Evolutionary conservation across 352 stramenopile species (phyloP), one percentile per base, ranked within the genome.

Genomic region (Pythium aphanidermatum): DNA sequence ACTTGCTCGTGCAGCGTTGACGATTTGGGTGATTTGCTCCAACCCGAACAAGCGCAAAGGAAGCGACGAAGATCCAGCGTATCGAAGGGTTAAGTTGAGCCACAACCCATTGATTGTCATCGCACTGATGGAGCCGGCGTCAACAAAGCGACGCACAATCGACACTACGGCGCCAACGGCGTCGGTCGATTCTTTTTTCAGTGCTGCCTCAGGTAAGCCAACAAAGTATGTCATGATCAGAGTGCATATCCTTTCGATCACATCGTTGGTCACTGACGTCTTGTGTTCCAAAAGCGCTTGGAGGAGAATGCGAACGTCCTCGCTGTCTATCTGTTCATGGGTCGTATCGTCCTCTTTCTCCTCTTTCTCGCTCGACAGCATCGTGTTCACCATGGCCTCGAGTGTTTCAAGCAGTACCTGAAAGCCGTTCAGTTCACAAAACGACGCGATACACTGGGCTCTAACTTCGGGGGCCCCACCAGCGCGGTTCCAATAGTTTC

Each of bases 21-120:
- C 87, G 20, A 99, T 79, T 32, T 96, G 81, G 51, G 82, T 89
- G 28, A 98, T 79, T 59, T 97, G 83, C 44, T 98, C 91, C 65
- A 96, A 90, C 6, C 91, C 95, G 55, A 97, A 97, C 8, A 99
- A 69, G 28, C 92, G 90, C 12, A 98, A 55, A 5, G 93, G 92
- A 16, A 98, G 61, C 11, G 83, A 97, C 21, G 87, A 78, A 23
- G 86, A 97, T 20, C 94, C 84, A 11, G 98, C 74, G 45, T 91
- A 93, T 20, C 76, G 68, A 25, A 86, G 66, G 2, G 82, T 92
- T 30, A 94, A 65, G 20, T 88, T 68, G 16, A 95, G 77, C 83
- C 86, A 93, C 14, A 92, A 55, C 6, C 68, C 47, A 46, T 92
- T 90, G 40, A 92, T 76, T 1, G 64, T 54, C 24, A 70, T 60